phyloP scores from a whole-genome alignment of 139 green algal species.

The Chlamydomonas incerta region DNA sequence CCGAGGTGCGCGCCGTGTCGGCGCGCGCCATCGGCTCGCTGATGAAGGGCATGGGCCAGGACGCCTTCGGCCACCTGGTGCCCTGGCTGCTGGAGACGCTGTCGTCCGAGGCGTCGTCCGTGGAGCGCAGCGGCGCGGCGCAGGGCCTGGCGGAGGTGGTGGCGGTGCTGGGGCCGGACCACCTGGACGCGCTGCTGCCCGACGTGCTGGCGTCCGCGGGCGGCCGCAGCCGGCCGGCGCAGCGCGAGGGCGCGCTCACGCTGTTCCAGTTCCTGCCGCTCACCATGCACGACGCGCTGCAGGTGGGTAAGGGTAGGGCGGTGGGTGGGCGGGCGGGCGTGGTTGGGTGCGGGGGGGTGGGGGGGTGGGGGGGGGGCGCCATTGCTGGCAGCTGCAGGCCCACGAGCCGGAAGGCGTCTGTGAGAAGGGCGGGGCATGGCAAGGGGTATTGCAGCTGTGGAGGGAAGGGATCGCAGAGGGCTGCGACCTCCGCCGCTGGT shows the following conservation, averaged over 20 bases:
- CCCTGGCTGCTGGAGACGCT: slow-evolving; percentile 91
- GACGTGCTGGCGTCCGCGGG: slow-evolving; percentile 73
- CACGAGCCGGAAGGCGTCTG: no score
- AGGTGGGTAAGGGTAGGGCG: neutral
- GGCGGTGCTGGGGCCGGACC: slow-evolving; percentile 79
- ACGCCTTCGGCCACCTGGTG: slow-evolving; percentile 77
- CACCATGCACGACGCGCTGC: slow-evolving; percentile 58
- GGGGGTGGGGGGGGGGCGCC: neutral
- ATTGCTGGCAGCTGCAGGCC: no score
- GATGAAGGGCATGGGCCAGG: slow-evolving; percentile 83
- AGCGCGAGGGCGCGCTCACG: slow-evolving; percentile 91
- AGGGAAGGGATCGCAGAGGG: no score
- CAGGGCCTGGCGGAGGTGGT: slow-evolving; percentile 93
- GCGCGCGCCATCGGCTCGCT: slow-evolving; percentile 90
- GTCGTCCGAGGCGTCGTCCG: slow-evolving; percentile 72
- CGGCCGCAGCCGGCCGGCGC: slow-evolving; percentile 28
- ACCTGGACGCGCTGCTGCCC: slow-evolving; percentile 89
- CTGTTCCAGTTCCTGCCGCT: slow-evolving; percentile 86
- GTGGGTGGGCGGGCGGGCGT: neutral
- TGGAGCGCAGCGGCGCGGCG: slow-evolving; percentile 81
- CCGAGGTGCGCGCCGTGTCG: slow-evolving; percentile 88
- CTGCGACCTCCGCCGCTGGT: no score
- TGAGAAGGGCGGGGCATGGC: neutral
- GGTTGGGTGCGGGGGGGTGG: neutral
- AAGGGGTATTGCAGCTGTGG: neutral